These are phyloP conservation scores for Ophiostoma pallidulum DNA, from an alignment of 2,329 filamentous ascomycete genomes.

Conservation along the genomic window DNA sequence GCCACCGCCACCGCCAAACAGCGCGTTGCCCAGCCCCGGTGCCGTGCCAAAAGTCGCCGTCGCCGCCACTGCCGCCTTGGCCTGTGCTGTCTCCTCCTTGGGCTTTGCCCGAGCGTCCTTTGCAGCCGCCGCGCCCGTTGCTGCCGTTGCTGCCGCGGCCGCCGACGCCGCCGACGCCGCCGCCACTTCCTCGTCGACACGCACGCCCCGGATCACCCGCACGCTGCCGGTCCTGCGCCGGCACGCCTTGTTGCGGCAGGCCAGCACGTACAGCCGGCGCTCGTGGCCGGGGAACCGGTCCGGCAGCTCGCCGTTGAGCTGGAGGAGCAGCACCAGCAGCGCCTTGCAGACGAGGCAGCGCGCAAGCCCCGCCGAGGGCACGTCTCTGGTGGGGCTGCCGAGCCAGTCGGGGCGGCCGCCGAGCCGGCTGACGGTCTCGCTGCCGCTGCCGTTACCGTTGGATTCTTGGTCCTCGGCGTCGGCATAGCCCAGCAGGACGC, in stretches of 20 bases:
- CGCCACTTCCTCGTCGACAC: slow-evolving; percentile 23
- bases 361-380: slow-evolving; percentile 67
- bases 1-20: slow-evolving; percentile 54
- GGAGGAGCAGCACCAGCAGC: slow-evolving; percentile 74
- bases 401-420: slow-evolving; percentile 85
- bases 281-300: slow-evolving; percentile 81
- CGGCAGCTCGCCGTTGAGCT: slow-evolving; percentile 84
- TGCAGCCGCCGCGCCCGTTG: slow-evolving; percentile 22
- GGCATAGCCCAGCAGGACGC: slow-evolving; percentile 83
- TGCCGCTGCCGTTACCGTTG: background rate
- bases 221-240: slow-evolving; percentile 75
- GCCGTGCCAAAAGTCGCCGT: slow-evolving; percentile 24
- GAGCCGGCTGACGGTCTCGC: slow-evolving; percentile 76
- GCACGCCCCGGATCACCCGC: slow-evolving; percentile 61
- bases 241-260: slow-evolving; percentile 69
- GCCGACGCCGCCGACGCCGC: slow-evolving; percentile 34
- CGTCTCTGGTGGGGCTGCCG: slow-evolving; percentile 51
- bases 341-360: slow-evolving; percentile 82
- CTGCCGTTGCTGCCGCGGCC: slow-evolving; percentile 14
- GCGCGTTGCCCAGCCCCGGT: slow-evolving; percentile 50
- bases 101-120: slow-evolving; percentile 26
- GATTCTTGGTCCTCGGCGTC: slow-evolving; percentile 34
- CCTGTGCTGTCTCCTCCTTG: slow-evolving; percentile 22
- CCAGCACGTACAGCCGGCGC: slow-evolving; percentile 77
- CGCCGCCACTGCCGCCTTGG: slow-evolving; percentile 24